A percentile compares a stretch with the other conserved stretches of the same genome.
phyloP scores from a whole-genome alignment of 2,329 filamentous ascomycete genomes.

The Esteya vermicola region DNA sequence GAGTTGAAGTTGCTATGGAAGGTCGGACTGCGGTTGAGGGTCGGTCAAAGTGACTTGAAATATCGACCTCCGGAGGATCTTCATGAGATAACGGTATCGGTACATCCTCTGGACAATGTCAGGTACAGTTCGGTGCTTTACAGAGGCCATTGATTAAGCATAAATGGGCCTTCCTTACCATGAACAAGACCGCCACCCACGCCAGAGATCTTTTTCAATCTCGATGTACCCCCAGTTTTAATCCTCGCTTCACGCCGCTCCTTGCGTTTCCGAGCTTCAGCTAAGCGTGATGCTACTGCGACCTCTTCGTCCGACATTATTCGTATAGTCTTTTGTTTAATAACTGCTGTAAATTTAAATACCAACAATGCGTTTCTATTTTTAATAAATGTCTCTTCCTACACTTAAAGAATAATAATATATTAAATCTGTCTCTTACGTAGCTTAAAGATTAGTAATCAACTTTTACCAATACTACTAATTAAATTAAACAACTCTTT shows the following conservation, averaged over 20 bases:
- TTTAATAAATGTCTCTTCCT: too few relatives aligned
- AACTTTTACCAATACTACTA: too few relatives aligned
- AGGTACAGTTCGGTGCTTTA: neutral
- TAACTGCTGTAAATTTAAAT: too few relatives aligned
- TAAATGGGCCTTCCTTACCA: constrained; percentile 19
- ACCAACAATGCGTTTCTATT: too few relatives aligned
- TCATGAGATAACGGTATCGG: constrained; percentile 23
- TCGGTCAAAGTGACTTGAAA: constrained; percentile 58
- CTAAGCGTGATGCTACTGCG: constrained; percentile 19
- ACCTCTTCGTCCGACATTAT: constrained; percentile 23
- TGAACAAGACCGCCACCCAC: constrained; percentile 43
- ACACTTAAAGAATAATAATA: too few relatives aligned
- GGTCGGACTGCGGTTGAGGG: constrained; percentile 25
- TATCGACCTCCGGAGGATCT: constrained; percentile 65
- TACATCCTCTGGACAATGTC: neutral
- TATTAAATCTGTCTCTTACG: too few relatives aligned
- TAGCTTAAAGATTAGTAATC: too few relatives aligned
- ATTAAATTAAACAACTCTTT: too few relatives aligned
- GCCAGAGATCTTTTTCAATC: constrained; percentile 63
- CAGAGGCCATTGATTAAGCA: too few relatives aligned
- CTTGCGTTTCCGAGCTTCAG: constrained; percentile 58
- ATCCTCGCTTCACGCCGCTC: constrained; percentile 71
- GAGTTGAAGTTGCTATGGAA: constrained; percentile 12
- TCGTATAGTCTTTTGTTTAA: too few relatives aligned
- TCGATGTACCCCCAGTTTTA: constrained; percentile 51